A percentile compares a stretch with the other conserved stretches of the same genome.
These are phyloP conservation scores for Sporothrix inflata DNA, from an alignment of 2,329 filamentous ascomycete species.

Conservation along the genomic window DNA sequence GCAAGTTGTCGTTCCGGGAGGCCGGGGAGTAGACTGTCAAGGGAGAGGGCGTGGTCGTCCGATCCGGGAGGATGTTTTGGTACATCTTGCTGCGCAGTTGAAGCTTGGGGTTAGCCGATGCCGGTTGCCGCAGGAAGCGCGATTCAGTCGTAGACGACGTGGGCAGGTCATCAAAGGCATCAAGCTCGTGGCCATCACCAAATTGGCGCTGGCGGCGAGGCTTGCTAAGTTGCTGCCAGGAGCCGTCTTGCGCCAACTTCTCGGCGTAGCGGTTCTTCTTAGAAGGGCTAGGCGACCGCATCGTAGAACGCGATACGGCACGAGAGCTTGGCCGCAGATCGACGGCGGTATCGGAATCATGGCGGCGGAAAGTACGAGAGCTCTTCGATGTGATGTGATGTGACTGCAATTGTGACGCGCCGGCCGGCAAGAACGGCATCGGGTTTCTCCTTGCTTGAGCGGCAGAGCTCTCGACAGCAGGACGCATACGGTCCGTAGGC, in stretches of 20 bases:
- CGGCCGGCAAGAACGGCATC: conserved; percentile 78
- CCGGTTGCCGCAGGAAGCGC: conserved; percentile 79
- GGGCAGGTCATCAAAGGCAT: conserved; percentile 91
- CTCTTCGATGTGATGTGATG: conserved; percentile 76
- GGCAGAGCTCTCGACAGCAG: conserved; percentile 55
- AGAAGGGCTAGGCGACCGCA: conserved; percentile 64
- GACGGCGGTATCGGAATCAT: conserved; percentile 74
- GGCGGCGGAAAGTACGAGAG: conserved; percentile 72
- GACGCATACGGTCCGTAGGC: conserved; percentile 65
- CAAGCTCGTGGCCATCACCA: conserved; percentile 89
- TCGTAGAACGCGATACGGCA: conserved; percentile 59
- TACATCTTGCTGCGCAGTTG: conserved; percentile 60
- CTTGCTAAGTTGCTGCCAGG: conserved; percentile 71
- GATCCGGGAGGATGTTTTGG: conserved; percentile 59
- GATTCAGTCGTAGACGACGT: conserved; percentile 83
- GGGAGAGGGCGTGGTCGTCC: conserved; percentile 57
- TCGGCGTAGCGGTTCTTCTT: conserved; percentile 46
- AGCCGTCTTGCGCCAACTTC: conserved; percentile 50
- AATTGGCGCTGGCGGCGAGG: conserved; percentile 74
- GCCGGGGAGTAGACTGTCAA: conserved; percentile 61
- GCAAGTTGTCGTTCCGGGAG: conserved; percentile 57
- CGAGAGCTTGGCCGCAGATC: conserved; percentile 62
- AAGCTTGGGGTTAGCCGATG: conserved; percentile 69
- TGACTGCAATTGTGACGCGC: conserved; percentile 66
- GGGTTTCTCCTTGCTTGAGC: conserved; percentile 62